These are phyloP conservation scores for Polytrichum commune DNA, from an alignment of 225 moss, liverwort and hornwort species.

Conservation along the genomic window DNA sequence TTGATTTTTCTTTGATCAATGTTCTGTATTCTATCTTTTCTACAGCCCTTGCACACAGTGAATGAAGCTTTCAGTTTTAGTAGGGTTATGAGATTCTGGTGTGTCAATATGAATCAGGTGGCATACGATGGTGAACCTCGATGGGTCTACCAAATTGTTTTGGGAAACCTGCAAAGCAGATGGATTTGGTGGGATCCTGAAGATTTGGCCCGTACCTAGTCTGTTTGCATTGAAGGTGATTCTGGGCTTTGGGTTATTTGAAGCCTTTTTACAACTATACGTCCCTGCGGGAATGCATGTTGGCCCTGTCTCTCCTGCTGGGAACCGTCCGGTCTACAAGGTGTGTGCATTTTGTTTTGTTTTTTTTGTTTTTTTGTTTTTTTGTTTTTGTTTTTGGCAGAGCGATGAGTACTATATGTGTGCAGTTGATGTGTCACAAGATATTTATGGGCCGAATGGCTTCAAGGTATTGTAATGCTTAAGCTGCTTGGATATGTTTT, in stretches of 20 bases:
- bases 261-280: slow-evolving; percentile 75
- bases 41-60: too few species aligned
- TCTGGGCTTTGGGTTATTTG: slow-evolving; percentile 66
- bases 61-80: background rate
- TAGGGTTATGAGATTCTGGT: slow-evolving; percentile 1
- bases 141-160: slow-evolving; percentile 67
- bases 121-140: slow-evolving; percentile 80
- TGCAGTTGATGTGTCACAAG: too few species aligned
- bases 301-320: slow-evolving; percentile 88
- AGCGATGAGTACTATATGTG: too few species aligned
- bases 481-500: too few species aligned
- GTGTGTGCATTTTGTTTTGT: slow-evolving; percentile 3
- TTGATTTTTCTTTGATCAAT: too few species aligned
- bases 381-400: too few species aligned
- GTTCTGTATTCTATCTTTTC: too few species aligned
- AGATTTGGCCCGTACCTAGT: slow-evolving; percentile 76
- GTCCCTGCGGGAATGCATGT: slow-evolving; percentile 74
- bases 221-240: slow-evolving; percentile 58
- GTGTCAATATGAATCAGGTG: slow-evolving; percentile 50
- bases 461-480: too few species aligned
- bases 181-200: slow-evolving; percentile 51
- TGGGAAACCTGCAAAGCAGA: slow-evolving; percentile 37
- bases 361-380: too few species aligned
- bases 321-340: slow-evolving; percentile 91
- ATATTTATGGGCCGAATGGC: too few species aligned